Evolutionary conservation across 257 asterid species (phyloP), one percentile per base, ranked within the genome.

Genomic region (Capsicum chinense): DNA sequence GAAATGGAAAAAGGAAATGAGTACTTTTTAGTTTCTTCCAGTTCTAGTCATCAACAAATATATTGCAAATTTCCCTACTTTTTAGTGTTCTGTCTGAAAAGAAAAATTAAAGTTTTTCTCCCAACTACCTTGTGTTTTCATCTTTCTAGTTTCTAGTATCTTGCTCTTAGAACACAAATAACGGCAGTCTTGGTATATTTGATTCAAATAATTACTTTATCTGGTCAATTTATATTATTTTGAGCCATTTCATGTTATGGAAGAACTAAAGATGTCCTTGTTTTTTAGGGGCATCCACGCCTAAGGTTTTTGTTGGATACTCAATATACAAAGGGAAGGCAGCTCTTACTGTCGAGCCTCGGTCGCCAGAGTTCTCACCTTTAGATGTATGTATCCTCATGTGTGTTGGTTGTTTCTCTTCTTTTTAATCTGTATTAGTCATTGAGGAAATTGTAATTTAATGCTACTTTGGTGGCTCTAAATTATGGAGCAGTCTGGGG

Each of bases 291-390:
- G 91, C 90, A 83, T 86, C 84, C 66, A 87, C 92, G 14, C 91
- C 98, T 11, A 93, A 90, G 90, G 92, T 94, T 84, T 96, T 84
- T 85, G 97, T 94, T 80, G 98, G 97, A 37, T 92, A 93, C 92
- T 88, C 98, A 8, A 60, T 96, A 39, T 96, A 94, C 89, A 94
- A 96, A 88, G 99, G 99, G 73, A 96, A 96, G 90, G 98, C 99
- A 88, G 99, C 98, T 87, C 93, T 96, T 83, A 82, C 92, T 0
- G 94, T 91, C 85, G 97, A 89, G 60, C 99, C 99, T 39, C 88
- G 98, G n/a, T 63, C 97, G 9, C 99, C 98, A 1, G 99, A 96
- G 87, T 96, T 94, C 88, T 56, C 89, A 54, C 97, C 98, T 83
- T 87, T 96, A 84, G 97, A 89, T 79, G 98, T 94, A 90, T 85